A percentile compares a stretch with the other conserved stretches of the same genome.
These are phyloP conservation scores for Paspalum notatum DNA, from an alignment of 176 grass and related monocot species.

Conservation along the genomic window DNA sequence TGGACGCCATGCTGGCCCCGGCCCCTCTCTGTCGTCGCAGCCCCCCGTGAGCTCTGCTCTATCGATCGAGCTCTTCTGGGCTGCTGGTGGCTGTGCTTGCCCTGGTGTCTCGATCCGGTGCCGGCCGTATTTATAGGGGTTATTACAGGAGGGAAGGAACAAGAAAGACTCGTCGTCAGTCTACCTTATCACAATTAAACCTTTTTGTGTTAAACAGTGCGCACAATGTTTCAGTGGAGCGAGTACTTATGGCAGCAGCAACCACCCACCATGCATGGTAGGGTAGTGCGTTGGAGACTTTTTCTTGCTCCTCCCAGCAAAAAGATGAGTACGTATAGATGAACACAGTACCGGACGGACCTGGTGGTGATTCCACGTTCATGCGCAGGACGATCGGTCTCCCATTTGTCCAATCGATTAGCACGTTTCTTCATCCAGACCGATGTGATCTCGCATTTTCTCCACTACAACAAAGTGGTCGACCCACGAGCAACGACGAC, in stretches of 20 bases:
- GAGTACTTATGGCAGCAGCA: not conserved
- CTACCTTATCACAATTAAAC: no score
- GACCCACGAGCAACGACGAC: no score
- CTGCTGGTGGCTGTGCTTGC: not conserved
- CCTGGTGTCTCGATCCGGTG: not conserved
- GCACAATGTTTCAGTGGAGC: no score
- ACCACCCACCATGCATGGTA: not conserved
- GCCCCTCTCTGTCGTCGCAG: no score
- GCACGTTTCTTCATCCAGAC: no score
- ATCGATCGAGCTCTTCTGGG: not conserved
- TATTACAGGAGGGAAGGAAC: not conserved
- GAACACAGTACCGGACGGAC: no score
- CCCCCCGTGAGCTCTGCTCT: not conserved
- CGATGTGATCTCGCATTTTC: no score
- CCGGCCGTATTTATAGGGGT: not conserved
- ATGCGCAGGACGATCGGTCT: no score
- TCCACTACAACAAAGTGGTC: no score
- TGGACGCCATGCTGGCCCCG: not conserved
- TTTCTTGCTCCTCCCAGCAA: not conserved
- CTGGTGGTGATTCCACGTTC: no score
- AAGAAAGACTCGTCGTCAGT: not conserved
- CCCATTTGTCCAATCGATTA: no score
- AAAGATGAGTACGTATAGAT: no score
- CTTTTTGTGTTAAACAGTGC: not conserved
- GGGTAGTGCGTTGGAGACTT: not conserved